Percentiles rank a stretch among this genome's conserved stretches.
These are phyloP conservation scores for Hypomontagnella submonticulosa DNA, from an alignment of 495 filamentous ascomycete species.

Conservation along the genomic window DNA sequence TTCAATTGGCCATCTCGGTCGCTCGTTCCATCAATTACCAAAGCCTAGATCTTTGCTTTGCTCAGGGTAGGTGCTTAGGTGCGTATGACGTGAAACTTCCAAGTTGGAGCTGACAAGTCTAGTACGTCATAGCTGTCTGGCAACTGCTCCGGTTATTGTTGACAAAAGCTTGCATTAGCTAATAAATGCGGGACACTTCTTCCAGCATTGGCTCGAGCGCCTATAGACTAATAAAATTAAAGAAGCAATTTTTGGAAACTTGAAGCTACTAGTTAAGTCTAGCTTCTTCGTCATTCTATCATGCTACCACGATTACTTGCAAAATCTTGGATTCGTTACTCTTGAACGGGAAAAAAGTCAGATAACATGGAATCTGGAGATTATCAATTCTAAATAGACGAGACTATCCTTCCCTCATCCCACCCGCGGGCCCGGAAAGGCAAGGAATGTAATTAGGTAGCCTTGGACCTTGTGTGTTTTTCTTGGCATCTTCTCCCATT, in stretches of 20 bases:
- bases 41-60: not conserved
- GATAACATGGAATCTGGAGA: slow-evolving; percentile 7
- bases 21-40: slow-evolving; percentile 7
- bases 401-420: slow-evolving; percentile 8
- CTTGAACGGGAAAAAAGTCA: slow-evolving; percentile 18
- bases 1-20: slow-evolving; percentile 2
- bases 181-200: slow-evolving; percentile 28
- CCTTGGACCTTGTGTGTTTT: not conserved
- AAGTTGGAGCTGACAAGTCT: slow-evolving; percentile 23
- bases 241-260: slow-evolving; percentile 10
- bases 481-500: no score
- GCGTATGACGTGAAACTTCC: slow-evolving; percentile 36
- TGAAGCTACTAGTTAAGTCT: slow-evolving; percentile 16
- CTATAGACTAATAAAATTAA: slow-evolving; percentile 1
- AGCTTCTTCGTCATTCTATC: slow-evolving; percentile 27
- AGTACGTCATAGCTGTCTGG: slow-evolving; percentile 36
- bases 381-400: slow-evolving; percentile 18
- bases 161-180: slow-evolving; percentile 10
- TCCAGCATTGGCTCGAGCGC: slow-evolving; percentile 3
- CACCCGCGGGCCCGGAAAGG: slow-evolving; percentile 13
- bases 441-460: slow-evolving; percentile 7
- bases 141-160: slow-evolving; percentile 6
- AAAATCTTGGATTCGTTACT: slow-evolving; percentile 17
- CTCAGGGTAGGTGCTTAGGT: slow-evolving; percentile 19
- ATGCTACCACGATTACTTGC: not conserved